Conservation (phyloP, 1,284 basidiomycete species). For the Papiliotrema nemorosa region DNA sequence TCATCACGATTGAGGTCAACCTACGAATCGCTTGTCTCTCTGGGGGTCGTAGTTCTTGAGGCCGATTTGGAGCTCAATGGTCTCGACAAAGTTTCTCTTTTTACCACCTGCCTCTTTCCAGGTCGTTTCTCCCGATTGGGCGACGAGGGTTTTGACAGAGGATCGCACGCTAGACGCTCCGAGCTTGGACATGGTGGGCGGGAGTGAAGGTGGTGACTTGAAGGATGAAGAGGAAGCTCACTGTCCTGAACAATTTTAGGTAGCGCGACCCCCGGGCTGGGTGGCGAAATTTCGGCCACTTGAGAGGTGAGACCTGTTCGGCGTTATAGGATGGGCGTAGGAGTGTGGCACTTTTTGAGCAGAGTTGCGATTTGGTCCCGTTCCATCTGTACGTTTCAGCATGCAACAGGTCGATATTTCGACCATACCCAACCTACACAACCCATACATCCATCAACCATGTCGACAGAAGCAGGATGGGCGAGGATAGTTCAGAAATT, state of each 20-base stretch:
- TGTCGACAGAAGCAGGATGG: not conserved
- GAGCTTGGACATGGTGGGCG: slow-evolving; percentile 60
- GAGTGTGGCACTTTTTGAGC: slow-evolving; percentile 10
- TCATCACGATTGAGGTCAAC: slow-evolving; percentile 8
- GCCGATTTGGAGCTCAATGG: slow-evolving; percentile 93
- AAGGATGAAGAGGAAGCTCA: slow-evolving; percentile 22
- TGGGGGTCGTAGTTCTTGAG: slow-evolving; percentile 95
- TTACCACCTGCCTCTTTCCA: slow-evolving; percentile 49
- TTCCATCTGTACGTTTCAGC: not conserved
- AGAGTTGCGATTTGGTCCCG: not conserved
- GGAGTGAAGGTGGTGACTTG: slow-evolving; percentile 14
- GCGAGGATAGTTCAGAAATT: not conserved
- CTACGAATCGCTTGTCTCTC: slow-evolving; percentile 51
- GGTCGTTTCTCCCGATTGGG: slow-evolving; percentile 56
- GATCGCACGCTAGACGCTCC: slow-evolving; percentile 99
- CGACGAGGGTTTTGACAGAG: slow-evolving; percentile 81
- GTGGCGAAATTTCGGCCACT: no score
- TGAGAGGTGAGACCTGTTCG: no score
- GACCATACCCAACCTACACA: not conserved
- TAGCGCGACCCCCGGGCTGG: no score
- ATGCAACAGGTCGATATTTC: not conserved
- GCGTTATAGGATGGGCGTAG: no score
- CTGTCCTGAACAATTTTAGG: no score
- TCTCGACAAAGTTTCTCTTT: slow-evolving; percentile 71
- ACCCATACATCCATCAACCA: not conserved